Base-by-base conservation (phyloP, 2,329 filamentous ascomycete species). In the Aspergillus unguis region DNA sequence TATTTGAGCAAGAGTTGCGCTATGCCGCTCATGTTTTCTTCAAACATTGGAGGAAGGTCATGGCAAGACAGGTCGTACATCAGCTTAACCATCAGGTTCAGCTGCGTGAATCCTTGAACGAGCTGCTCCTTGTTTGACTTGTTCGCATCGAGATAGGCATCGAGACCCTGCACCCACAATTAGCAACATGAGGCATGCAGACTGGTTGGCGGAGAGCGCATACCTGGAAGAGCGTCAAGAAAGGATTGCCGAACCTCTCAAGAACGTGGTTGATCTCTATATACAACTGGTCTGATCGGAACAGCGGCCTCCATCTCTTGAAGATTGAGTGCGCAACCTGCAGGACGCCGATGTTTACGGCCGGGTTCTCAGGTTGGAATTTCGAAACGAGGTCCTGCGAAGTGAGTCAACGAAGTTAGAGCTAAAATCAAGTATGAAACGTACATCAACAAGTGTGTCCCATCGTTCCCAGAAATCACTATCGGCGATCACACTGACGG, bases 271-370 rank as follows among this genome's bases (percentile, higher is more conserved):
- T 94, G 77, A 99, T 95, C 75, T 99, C 94, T 33, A 85, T 88
- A 71, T 91, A 99, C 8, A 99, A 83, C 46, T 88, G 90, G 72
- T 99, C 90, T 40, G 92, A 96, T 56, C 88, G 85, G 76, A 95
- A 96, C 37, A 99, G 80, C 6, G 94, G 95, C 59, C 94, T 83
- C 94, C 94, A 99, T 71, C 94, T 82, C 70, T 88, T 89, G 76
- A 97, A 99, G 64, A 99, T 97, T 44, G 94, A 97, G 75, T 99
- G 94, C 62, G 95, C 95, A 41, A 99, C 94, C 74, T 96, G 91
- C 55, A 99, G 79, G 17, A 99, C 94, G 60, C 94, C 95, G 64
- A 92, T 90, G 73, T 97, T 99, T 70, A 91, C 81, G 60, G 86
- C 85, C 54, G 87, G 84, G 69, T 97, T 88, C 62, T 87, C 85